A percentile compares a stretch with the other conserved stretches of the same genome.
Conservation (phyloP, 2,329 filamentous ascomycete species). For the Orbilia javanica region DNA sequence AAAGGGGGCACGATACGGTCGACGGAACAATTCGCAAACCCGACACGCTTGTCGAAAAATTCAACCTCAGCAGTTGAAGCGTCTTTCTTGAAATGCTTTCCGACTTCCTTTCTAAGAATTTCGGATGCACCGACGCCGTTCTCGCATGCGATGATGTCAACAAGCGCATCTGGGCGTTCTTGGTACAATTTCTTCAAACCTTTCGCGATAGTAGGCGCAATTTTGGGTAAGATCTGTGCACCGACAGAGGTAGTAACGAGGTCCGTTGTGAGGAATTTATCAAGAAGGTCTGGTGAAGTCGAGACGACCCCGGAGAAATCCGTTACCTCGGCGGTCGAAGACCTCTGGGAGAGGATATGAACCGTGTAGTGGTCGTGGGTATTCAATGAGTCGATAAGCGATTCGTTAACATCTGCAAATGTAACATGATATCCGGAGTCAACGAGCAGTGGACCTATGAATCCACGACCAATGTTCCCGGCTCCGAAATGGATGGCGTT, state of each 20-base stretch:
- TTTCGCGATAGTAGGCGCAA: slow-evolving; percentile 94
- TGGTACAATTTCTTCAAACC: slow-evolving; percentile 81
- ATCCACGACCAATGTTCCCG: slow-evolving; percentile 88
- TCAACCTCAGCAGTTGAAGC: slow-evolving; percentile 47
- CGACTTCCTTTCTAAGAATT: slow-evolving; percentile 60
- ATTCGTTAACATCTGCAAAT: slow-evolving; percentile 93
- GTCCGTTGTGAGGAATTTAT: slow-evolving; percentile 88
- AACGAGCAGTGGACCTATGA: slow-evolving; percentile 91
- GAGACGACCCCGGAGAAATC: slow-evolving; percentile 99
- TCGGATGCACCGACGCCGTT: slow-evolving; percentile 94
- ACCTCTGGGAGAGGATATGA: slow-evolving; percentile 60
- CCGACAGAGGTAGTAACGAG: slow-evolving; percentile 97
- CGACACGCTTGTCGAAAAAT: slow-evolving; percentile 74
- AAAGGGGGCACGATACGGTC: slow-evolving; percentile 98
- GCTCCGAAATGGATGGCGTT: slow-evolving; percentile 83
- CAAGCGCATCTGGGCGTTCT: slow-evolving; percentile 71
- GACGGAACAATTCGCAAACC: slow-evolving; percentile 97
- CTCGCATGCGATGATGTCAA: slow-evolving; percentile 96
- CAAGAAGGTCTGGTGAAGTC: slow-evolving; percentile 83
- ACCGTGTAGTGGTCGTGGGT: slow-evolving; percentile 83
- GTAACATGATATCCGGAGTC: slow-evolving; percentile 95
- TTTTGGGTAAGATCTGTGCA: slow-evolving; percentile 94
- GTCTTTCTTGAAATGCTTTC: slow-evolving; percentile 56
- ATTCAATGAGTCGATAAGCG: slow-evolving; percentile 83
- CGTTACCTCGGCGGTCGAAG: slow-evolving; percentile 80